phyloP scores from a whole-genome alignment of 2,329 filamentous ascomycete species.

The Colletotrichum lentis region DNA sequence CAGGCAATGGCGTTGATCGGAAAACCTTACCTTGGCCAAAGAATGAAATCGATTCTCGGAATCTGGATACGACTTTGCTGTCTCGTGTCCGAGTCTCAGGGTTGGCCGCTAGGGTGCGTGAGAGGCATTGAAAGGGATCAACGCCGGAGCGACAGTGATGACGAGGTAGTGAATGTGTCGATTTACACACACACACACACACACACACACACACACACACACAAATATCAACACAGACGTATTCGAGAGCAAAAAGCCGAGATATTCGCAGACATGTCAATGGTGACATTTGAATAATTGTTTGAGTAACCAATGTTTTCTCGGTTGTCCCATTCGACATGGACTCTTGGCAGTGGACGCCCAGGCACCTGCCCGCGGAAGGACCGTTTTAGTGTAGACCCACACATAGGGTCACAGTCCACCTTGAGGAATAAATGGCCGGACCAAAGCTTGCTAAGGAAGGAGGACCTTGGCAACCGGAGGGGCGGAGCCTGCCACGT shows the following conservation, averaged over 20 bases:
- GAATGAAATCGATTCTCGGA: too few relatives aligned
- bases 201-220: too few relatives aligned
- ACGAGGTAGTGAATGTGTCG: too few relatives aligned
- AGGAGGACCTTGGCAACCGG: not conserved
- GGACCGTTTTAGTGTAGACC: conserved; percentile 1
- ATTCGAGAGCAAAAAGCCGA: too few relatives aligned
- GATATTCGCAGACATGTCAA: too few relatives aligned
- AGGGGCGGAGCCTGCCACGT: not conserved
- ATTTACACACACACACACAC: too few relatives aligned
- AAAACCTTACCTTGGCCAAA: too few relatives aligned
- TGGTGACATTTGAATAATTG: not conserved
- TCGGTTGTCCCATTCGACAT: not conserved
- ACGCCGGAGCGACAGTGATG: not conserved
- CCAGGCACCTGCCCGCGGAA: not conserved
- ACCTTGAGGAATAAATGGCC: too few relatives aligned
- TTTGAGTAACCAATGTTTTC: not conserved
- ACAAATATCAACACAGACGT: too few relatives aligned
- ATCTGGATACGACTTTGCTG: not conserved
- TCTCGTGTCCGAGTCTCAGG: not conserved
- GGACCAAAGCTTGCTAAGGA: not conserved
- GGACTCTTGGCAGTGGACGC: not conserved
- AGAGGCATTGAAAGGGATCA: conserved; percentile 5
- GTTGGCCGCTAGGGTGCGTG: not conserved
- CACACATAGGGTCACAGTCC: too few relatives aligned
- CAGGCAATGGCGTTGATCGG: too few relatives aligned